phyloP scores from a whole-genome alignment of 2,329 filamentous ascomycete species.

The Rhynchosporium secalis region DNA sequence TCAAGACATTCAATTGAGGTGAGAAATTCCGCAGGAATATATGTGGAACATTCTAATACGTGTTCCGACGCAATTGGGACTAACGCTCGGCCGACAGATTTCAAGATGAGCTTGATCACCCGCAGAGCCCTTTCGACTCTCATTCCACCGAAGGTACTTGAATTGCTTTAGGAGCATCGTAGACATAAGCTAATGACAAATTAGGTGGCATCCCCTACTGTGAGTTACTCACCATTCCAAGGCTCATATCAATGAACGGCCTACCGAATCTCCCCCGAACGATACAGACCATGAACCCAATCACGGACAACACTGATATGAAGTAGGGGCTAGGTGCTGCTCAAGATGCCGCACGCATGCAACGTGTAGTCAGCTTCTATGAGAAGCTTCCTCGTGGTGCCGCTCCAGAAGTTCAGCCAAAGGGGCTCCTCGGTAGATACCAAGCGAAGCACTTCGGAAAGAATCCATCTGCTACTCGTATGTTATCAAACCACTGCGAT shows the following conservation, averaged over 20 bases:
- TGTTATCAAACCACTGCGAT: constrained; percentile 44
- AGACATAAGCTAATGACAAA: constrained; percentile 19
- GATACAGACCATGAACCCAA: constrained; percentile 7
- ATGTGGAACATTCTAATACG: too few relatives aligned
- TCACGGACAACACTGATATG: constrained; percentile 41
- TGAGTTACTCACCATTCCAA: constrained; percentile 30
- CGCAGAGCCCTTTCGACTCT: constrained; percentile 95
- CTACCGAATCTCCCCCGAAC: neutral
- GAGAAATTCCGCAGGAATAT: constrained; percentile 14
- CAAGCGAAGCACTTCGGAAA: constrained; percentile 93
- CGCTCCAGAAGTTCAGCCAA: constrained; percentile 79
- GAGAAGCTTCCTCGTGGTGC: constrained; percentile 93
- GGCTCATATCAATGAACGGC: neutral
- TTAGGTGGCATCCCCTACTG: constrained; percentile 42
- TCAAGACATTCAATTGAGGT: constrained; percentile 38
- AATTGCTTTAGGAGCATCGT: neutral
- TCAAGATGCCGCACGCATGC: constrained; percentile 95
- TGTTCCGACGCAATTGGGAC: constrained; percentile 34
- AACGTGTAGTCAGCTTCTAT: constrained; percentile 97
- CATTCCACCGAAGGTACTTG: constrained; percentile 92
- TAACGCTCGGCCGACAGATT: constrained; percentile 39
- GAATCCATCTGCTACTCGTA: constrained; percentile 87
- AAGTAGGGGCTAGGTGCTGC: constrained; percentile 86
- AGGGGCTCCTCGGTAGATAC: constrained; percentile 85
- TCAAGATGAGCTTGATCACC: constrained; percentile 89